Conservation (phyloP, 345 rosid genomes). For the Populus deltoides region DNA sequence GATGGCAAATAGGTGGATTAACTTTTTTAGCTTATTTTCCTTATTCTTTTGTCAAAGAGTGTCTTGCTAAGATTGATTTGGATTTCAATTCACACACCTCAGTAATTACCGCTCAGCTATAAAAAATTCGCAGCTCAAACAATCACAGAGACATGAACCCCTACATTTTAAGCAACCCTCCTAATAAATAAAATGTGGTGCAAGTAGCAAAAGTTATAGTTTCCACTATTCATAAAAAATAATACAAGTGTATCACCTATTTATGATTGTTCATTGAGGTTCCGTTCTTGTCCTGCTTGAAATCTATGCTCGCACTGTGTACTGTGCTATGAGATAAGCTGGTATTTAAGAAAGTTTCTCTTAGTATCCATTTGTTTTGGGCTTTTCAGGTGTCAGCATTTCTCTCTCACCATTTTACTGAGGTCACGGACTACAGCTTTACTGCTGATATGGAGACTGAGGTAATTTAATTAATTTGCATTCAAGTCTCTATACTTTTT, state of each 20-base stretch:
- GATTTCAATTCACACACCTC: neutral
- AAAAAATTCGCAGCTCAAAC: neutral
- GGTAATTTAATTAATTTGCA: conserved; percentile 40
- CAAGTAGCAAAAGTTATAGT: too few relatives aligned
- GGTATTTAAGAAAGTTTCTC: neutral
- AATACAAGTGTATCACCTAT: too few relatives aligned
- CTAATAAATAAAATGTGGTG: neutral
- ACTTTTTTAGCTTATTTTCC: neutral
- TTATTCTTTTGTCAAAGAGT: neutral
- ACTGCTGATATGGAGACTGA: conserved; percentile 98
- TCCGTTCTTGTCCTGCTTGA: neutral
- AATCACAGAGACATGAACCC: neutral
- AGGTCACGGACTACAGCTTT: conserved; percentile 92
- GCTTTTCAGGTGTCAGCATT: conserved; percentile 83
- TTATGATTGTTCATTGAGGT: too few relatives aligned
- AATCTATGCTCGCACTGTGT: neutral
- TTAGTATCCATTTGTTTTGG: conserved; percentile 3
- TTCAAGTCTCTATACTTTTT: neutral
- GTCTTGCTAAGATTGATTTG: neutral
- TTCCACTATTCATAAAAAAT: too few relatives aligned
- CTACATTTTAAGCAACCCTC: neutral
- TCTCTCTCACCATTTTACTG: conserved; percentile 79
- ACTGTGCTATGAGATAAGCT: neutral
- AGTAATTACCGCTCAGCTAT: too few relatives aligned
- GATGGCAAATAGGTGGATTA: neutral